Base-by-base conservation (phyloP, 345 rosid genomes). In the Reutealis trisperma region DNA sequence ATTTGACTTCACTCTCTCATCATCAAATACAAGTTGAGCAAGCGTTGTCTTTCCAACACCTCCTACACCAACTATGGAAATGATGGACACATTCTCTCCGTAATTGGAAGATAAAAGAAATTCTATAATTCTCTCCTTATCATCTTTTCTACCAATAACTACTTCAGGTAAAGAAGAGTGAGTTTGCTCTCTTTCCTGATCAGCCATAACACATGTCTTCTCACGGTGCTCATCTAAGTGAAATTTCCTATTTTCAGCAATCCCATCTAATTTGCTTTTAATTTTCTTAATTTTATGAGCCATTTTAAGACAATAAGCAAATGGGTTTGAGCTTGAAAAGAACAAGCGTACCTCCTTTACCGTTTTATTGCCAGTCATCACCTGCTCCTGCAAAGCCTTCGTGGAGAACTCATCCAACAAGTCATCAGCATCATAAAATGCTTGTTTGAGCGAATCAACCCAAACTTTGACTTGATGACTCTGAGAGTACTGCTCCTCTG, bases 41-140 rank as follows among this genome's bases (percentile, higher is more conserved):
- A 77, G 69, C 6, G 83, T 74, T 24, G 78, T 83, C 68, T 83
- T 83, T 15, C 83, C 83, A 15, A 79, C 21, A 7, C 85, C 80
- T 9, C 78, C 83, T 8, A 72, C 54, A 32, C 80, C 83, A 55
- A 79, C 59, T 49, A 83, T 76, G 5, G 85, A 79, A 54, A 79
- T 30, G 22, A 79, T 75, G 0, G 80, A 62, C 54, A 79, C 73
- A 64, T 59, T 73, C 0, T 77, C 66, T 0, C 16, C 14, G 9
- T 15, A 25, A 12, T 58, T 10, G 14, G 51, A 47, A 47, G 51
- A 45, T 52, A 79, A n/a, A 62, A 83, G 67, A 52, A 67, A 30
- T 25, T 30, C 18, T 25, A 76, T 41, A 25, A 79, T 19, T 12
- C n/a, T 27, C 22, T 27, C 54, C 22, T 70, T 83, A 54, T 83